phyloP scores from a whole-genome alignment of 352 stramenopile genomes.

The Achlya hypogyna region DNA sequence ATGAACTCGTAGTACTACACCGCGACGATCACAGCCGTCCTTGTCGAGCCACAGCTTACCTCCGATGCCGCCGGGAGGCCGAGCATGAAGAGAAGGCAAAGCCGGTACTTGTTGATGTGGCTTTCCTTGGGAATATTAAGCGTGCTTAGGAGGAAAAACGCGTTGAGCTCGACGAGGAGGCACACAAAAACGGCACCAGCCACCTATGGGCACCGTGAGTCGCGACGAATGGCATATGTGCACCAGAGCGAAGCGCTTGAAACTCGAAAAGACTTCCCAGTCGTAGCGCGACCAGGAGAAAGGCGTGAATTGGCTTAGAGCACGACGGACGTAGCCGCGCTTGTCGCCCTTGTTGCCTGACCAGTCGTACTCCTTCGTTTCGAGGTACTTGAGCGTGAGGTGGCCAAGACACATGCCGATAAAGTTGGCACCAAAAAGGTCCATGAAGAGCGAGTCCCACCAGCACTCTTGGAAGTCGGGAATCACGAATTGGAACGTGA shows the following conservation, averaged over 20 bases:
- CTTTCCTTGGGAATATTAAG: slow-evolving; percentile 81
- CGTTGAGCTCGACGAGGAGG: slow-evolving; percentile 85
- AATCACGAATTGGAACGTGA: slow-evolving; percentile 83
- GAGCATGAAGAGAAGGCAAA: slow-evolving; percentile 69
- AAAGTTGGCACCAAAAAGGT: slow-evolving; percentile 87
- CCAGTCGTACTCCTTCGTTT: slow-evolving; percentile 88
- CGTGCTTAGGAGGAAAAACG: slow-evolving; percentile 89
- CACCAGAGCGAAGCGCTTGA: slow-evolving; percentile 76
- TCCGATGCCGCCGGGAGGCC: slow-evolving; percentile 71
- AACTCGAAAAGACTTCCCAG: slow-evolving; percentile 89
- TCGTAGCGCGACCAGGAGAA: slow-evolving; percentile 84
- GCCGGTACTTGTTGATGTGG: slow-evolving; percentile 74
- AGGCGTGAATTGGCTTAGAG: slow-evolving; percentile 83
- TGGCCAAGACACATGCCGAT: slow-evolving; percentile 79
- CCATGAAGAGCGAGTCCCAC: slow-evolving; percentile 90
- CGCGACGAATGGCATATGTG: background rate
- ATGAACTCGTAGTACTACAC: slow-evolving; percentile 80
- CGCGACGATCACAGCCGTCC: background rate
- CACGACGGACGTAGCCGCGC: slow-evolving; percentile 47
- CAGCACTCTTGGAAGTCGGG: slow-evolving; percentile 92
- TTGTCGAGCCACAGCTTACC: slow-evolving; percentile 24
- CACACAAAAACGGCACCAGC: slow-evolving; percentile 81
- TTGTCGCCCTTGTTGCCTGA: slow-evolving; percentile 69
- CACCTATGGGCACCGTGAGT: slow-evolving; percentile 28
- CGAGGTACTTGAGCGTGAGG: slow-evolving; percentile 62